These are phyloP conservation scores for Lomentospora prolificans DNA, from an alignment of 2,329 filamentous ascomycete species.

Conservation along the genomic window DNA sequence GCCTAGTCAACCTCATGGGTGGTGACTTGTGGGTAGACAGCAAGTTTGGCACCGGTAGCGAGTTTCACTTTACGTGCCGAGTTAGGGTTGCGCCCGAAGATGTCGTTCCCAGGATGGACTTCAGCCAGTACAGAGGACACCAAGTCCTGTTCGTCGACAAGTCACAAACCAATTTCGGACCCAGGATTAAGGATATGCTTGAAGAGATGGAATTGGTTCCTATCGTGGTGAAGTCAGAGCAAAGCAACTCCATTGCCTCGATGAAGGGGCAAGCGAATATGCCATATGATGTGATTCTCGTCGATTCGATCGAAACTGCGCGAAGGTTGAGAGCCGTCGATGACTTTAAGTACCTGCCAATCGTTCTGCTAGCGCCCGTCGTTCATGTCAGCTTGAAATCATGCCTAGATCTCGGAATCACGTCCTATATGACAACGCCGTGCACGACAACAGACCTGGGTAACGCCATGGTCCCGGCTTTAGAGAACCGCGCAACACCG, in stretches of 20 bases:
- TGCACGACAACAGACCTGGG: constrained; percentile 89
- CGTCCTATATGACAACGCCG: constrained; percentile 98
- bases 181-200: constrained; percentile 71
- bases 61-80: constrained; percentile 92
- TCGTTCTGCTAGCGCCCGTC: constrained; percentile 80
- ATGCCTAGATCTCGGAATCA: constrained; percentile 87
- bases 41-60: constrained; percentile 80
- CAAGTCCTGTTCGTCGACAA: constrained; percentile 93
- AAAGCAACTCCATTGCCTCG: constrained; percentile 47
- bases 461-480: constrained; percentile 89
- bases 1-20: constrained; percentile 90
- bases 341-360: constrained; percentile 95
- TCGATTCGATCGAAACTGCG: constrained; percentile 90
- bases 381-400: constrained; percentile 91
- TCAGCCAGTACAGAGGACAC: constrained; percentile 85
- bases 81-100: constrained; percentile 78
- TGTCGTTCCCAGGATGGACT: constrained; percentile 58
- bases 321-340: constrained; percentile 75
- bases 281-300: constrained; percentile 88
- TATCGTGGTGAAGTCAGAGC: constrained; percentile 73
- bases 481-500: constrained; percentile 87
- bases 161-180: constrained; percentile 65
- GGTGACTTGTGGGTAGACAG: constrained; percentile 95
- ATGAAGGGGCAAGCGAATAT: constrained; percentile 46
- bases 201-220: constrained; percentile 70